Evolutionary conservation across 2,329 filamentous ascomycete genomes (phyloP).

Genomic region (Cladosporium halotolerans): DNA sequence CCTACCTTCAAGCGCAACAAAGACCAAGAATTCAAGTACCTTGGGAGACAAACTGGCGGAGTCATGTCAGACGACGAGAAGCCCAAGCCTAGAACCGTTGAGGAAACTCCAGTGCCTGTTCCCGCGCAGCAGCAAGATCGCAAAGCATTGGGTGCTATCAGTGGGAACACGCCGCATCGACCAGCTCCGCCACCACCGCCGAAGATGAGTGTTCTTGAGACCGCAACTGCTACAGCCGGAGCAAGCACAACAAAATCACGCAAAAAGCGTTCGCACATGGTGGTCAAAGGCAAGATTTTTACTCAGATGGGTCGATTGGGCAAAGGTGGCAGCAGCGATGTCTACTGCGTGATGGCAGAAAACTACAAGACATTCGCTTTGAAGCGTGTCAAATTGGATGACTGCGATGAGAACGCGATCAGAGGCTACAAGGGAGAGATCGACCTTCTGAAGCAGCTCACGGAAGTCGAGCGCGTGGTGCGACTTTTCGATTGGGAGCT

Average conservation of each 20-base stretch:
- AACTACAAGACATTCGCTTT: constrained; percentile 93
- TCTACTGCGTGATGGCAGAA: constrained; percentile 94
- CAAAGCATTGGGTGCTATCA: constrained; percentile 47
- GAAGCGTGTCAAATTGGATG: constrained; percentile 85
- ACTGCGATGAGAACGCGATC: constrained; percentile 77
- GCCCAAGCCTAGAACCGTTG: constrained; percentile 34
- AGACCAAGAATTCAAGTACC: constrained; percentile 46
- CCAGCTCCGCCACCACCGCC: constrained; percentile 74
- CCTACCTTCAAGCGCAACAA: constrained; percentile 61
- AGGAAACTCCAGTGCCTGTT: constrained; percentile 35
- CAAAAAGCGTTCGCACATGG: constrained; percentile 75
- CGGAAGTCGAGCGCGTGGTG: constrained; percentile 83
- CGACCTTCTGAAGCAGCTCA: constrained; percentile 74
- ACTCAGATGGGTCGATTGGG: constrained; percentile 86
- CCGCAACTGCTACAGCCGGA: constrained; percentile 76
- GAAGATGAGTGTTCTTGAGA: constrained; percentile 94
- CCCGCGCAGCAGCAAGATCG: constrained; percentile 29
- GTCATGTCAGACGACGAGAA: constrained; percentile 44
- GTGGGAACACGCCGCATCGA: constrained; percentile 68
- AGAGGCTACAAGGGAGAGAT: constrained; percentile 93
- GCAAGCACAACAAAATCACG: constrained; percentile 67
- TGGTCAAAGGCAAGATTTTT: constrained; percentile 86
- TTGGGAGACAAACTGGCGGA: constrained; percentile 52
- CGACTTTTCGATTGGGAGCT: constrained; percentile 87
- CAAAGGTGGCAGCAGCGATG: constrained; percentile 85